These are phyloP conservation scores for Ulmus americana DNA, from an alignment of 331 rosid genomes.

Conservation along the genomic window DNA sequence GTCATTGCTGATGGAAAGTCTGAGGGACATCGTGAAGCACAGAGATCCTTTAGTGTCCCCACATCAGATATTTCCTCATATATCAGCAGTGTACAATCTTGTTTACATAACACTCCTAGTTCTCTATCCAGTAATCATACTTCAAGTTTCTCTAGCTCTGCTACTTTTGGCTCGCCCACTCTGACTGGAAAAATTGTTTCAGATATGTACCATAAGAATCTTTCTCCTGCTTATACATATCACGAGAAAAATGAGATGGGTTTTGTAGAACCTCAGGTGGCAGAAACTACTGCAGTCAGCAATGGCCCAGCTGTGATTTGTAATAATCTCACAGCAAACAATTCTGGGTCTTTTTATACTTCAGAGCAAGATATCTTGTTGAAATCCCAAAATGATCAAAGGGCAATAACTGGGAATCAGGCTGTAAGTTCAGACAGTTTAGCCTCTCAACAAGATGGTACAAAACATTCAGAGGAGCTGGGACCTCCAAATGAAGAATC, in stretches of 20 bases:
- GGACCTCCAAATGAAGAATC: conserved; percentile 41
- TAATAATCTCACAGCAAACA: conserved; percentile 31
- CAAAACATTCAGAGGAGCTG: conserved; percentile 32
- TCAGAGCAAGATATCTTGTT: conserved; percentile 29
- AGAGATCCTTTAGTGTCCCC: conserved; percentile 47
- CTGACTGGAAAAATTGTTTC: conserved; percentile 33
- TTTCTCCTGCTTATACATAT: conserved; percentile 25
- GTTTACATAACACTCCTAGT: conserved; percentile 31
- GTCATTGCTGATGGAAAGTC: conserved; percentile 34
- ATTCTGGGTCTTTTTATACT: conserved; percentile 32
- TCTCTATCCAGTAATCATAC: conserved; percentile 34
- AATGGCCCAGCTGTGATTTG: conserved; percentile 21
- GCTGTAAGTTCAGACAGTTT: conserved; percentile 29
- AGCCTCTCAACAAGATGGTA: conserved; percentile 40
- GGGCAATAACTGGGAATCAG: conserved; percentile 31
- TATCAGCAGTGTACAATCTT: conserved; percentile 28
- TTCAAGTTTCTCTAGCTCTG: conserved; percentile 33
- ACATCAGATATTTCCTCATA: conserved; percentile 40
- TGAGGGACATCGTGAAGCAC: conserved; percentile 41
- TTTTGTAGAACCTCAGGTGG: conserved; percentile 21
- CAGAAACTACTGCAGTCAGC: conserved; percentile 33
- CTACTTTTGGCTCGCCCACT: conserved; percentile 35
- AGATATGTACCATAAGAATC: conserved; percentile 29
- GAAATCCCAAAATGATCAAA: conserved; percentile 31
- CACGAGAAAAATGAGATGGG: conserved; percentile 30